A percentile compares a stretch with the other conserved stretches of the same genome.
Evolutionary conservation across 176 grass and related monocot species (phyloP).

Genomic region (Paspalum vaginatum): DNA sequence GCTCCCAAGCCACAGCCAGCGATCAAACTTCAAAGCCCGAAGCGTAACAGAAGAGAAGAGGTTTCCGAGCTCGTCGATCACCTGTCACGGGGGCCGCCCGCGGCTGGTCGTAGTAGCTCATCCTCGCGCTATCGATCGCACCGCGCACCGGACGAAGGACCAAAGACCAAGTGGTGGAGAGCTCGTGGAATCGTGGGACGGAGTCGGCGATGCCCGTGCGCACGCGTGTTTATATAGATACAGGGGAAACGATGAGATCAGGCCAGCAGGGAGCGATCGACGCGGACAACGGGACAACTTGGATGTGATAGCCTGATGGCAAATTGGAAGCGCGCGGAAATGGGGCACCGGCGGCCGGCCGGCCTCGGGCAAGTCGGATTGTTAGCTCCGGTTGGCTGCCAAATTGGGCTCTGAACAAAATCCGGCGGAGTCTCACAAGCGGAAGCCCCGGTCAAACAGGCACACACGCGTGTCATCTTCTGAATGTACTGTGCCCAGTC

Average conservation of each 20-base stretch:
- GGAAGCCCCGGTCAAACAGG: not conserved
- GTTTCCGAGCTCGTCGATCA: not conserved
- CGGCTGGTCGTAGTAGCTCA: slow-evolving; percentile 53
- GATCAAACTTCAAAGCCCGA: not conserved
- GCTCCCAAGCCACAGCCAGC: too few species aligned
- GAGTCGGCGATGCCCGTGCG: not conserved
- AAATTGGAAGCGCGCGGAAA: not conserved
- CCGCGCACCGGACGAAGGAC: not conserved
- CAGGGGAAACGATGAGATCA: not conserved
- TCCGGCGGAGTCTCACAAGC: slow-evolving; percentile 31
- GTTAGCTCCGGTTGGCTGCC: slow-evolving; percentile 3
- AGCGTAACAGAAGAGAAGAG: not conserved
- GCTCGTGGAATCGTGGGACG: not conserved
- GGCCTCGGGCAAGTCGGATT: not conserved
- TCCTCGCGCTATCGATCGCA: not conserved
- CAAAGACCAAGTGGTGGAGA: not conserved
- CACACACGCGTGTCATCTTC: too few species aligned
- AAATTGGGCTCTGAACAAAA: slow-evolving; percentile 28
- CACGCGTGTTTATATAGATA: not conserved
- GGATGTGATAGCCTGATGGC: too few species aligned
- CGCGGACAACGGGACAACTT: too few species aligned
- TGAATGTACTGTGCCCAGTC: too few species aligned
- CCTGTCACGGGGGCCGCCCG: slow-evolving; percentile 38
- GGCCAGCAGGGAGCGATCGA: not conserved
- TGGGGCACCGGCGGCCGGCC: not conserved